Evolutionary conservation across 2,329 filamentous ascomycete species (phyloP).

Genomic region (Cryphonectria japonica): DNA sequence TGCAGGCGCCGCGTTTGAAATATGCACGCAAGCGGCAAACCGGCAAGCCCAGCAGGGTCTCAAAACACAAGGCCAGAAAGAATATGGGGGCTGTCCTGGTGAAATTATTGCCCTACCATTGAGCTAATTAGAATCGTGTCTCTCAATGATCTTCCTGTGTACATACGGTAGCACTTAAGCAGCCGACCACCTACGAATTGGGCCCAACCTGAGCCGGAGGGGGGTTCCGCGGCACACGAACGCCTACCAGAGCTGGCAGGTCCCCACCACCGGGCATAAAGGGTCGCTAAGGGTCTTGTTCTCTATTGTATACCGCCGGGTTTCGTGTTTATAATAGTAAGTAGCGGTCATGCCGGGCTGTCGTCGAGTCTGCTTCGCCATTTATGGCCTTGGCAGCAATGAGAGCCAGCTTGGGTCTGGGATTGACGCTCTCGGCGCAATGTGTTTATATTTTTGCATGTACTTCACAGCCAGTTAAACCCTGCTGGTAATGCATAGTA

Average conservation of each 20-base stretch:
- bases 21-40: background rate
- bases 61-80: background rate
- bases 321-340: background rate
- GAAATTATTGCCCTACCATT: background rate
- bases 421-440: background rate
- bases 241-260: background rate
- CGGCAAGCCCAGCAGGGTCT: slow-evolving; percentile 1
- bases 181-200: background rate
- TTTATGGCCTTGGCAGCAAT: too few relatives aligned
- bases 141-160: too few relatives aligned
- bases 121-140: background rate
- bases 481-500: background rate
- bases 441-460: background rate
- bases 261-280: background rate
- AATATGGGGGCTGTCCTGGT: background rate
- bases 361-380: too few relatives aligned
- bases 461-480: background rate
- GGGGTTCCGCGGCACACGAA: too few relatives aligned
- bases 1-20: background rate
- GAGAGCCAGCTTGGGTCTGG: too few relatives aligned
- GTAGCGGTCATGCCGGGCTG: background rate
- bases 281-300: background rate
- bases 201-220: background rate
- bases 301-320: too few relatives aligned
- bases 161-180: background rate